Conservation (phyloP, 192 early-diverging fungal genomes). For the Mortierella hygrophila region DNA sequence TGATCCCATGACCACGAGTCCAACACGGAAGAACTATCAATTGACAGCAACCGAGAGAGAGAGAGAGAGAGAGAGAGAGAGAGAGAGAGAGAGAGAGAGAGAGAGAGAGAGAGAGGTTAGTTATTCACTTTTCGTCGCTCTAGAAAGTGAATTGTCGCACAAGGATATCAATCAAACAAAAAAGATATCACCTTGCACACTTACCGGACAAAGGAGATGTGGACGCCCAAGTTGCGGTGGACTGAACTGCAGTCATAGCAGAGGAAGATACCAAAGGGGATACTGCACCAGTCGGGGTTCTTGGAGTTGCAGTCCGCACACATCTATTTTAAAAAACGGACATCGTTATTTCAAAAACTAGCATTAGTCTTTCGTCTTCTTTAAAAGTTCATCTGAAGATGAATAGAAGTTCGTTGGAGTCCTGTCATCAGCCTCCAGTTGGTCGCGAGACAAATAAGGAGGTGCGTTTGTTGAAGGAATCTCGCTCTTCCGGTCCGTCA, state of each 20-base stretch:
- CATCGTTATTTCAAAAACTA: background rate
- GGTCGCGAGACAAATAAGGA: background rate
- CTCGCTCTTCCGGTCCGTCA: background rate
- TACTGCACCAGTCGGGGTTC: conserved; percentile 95
- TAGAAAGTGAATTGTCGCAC: background rate
- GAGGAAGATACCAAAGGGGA: conserved; percentile 94
- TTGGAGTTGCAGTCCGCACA: conserved; percentile 98
- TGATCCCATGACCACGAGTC: conserved; percentile 96
- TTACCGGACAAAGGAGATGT: conserved; percentile 96
- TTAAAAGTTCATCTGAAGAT: background rate
- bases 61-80: no score
- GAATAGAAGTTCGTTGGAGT: background rate
- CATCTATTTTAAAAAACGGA: conserved; percentile 55
- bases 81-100: no score
- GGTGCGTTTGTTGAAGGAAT: background rate
- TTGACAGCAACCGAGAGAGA: background rate
- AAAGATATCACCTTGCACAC: background rate
- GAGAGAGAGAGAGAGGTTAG: background rate
- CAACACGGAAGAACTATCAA: conserved; percentile 81
- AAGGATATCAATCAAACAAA: background rate
- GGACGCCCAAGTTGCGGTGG: conserved; percentile 97
- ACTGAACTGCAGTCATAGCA: conserved; percentile 97
- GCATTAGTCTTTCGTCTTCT: background rate
- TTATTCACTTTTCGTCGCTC: background rate
- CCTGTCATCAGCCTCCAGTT: background rate